Base-by-base conservation (phyloP, 148 eudicot genomes). In the Talinum fruticosum region DNA sequence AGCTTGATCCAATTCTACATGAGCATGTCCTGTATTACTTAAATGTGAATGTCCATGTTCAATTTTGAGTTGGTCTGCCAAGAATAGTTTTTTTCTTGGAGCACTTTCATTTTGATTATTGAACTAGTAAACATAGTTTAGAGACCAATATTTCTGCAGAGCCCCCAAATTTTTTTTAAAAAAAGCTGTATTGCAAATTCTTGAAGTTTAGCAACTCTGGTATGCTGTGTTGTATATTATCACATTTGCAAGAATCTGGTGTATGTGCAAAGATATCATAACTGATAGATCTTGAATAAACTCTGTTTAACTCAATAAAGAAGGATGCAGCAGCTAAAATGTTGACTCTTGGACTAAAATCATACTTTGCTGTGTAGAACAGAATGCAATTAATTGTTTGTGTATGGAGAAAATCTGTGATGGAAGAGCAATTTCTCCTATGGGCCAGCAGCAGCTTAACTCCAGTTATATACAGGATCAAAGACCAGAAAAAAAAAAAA, bases 1-100 rank as follows among this genome's bases (percentile, higher is more conserved):
- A 7, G 15, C 24, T 45, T n/a, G 28, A 28, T 71, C 54, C n/a
- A 10, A 14, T 70, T 35, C 18, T 29, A 24, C 21, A 5, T 76
- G 71, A 4, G 5, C 28, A 59, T 35, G 30, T 36, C 76, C 19
- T 79, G 30, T 72, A 32, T 72, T 51, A 34, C 34, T 64, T 72
- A 6, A 26, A 66, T 66, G 66, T 26, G 32, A 33, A 37, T 59
- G 67, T 34, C 13, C 45, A 45, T 76, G 47, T 34, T 34, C 61
- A 33, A 19, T 32, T 4, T 61, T 61, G 28, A 10, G 35, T 45
- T 75, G 8, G 30, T 65, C 18, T 24, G 1, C 47, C 38, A 37
- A 6, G 45, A 13, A 38, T 54, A 33, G 10, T n/a, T 37, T 24
- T n/a, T 14, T n/a, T 16, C n/a, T 24, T 32, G n/a, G n/a, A n/a